These are phyloP conservation scores for Colletotrichum tropicale DNA, from an alignment of 2,329 filamentous ascomycete genomes.

Conservation along the genomic window DNA sequence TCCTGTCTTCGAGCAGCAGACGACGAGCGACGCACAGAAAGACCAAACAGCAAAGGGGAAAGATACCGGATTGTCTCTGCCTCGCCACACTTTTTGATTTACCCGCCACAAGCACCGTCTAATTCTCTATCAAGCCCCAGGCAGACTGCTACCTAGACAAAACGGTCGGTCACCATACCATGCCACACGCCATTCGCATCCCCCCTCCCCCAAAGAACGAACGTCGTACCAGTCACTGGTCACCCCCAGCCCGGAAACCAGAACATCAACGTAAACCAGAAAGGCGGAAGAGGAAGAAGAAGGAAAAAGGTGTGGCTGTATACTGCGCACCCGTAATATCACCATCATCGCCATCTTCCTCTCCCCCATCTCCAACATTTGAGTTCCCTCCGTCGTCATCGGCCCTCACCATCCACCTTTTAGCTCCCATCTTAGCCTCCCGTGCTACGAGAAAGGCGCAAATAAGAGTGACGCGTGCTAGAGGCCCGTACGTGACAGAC, in stretches of 20 bases:
- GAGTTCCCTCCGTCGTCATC: not conserved
- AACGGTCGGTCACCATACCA: not conserved
- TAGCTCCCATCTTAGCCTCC: not conserved
- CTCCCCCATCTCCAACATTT: not conserved
- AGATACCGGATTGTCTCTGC: not conserved
- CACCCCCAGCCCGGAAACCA: not conserved
- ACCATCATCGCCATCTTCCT: not conserved
- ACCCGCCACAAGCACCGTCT: not conserved
- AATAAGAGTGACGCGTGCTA: not conserved
- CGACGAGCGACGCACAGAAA: not conserved
- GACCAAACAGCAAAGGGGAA: not conserved
- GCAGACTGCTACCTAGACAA: not conserved
- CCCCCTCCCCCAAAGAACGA: not conserved
- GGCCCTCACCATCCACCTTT: not conserved
- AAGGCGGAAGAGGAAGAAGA: not conserved
- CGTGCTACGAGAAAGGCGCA: not conserved
- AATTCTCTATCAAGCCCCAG: not conserved
- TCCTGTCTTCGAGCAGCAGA: not conserved
- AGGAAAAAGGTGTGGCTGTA: slow-evolving; percentile 15
- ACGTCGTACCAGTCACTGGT: not conserved
- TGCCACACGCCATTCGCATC: not conserved
- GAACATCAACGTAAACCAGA: not conserved
- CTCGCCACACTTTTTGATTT: not conserved
- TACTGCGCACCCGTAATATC: not conserved
- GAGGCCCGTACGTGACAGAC: not conserved